Evolutionary conservation across 169 alveolate genomes (phyloP).

Genomic region (Plasmodium falciparum): DNA sequence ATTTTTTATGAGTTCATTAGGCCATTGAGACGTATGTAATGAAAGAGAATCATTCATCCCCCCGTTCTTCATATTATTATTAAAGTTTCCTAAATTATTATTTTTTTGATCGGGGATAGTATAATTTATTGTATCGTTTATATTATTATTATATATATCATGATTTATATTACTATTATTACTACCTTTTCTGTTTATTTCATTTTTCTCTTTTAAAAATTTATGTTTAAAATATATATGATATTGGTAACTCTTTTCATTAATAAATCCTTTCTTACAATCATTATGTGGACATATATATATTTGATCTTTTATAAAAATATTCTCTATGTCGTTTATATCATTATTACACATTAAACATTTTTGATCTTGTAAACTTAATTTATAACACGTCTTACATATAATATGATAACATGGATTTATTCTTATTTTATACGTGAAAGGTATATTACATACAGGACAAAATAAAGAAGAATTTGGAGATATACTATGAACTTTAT

Average conservation of each 20-base stretch:
- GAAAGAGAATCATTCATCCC: too few species aligned
- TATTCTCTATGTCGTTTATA: slow-evolving; percentile 42
- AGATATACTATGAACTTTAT: slow-evolving; percentile 3
- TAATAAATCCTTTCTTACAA: slow-evolving; percentile 51
- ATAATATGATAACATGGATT: slow-evolving; percentile 58
- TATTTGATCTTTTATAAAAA: slow-evolving; percentile 29
- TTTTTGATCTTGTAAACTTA: slow-evolving; percentile 20
- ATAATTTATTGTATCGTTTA: too few species aligned
- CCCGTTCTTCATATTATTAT: too few species aligned
- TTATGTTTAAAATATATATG: slow-evolving; percentile 57
- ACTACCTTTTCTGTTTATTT: not conserved
- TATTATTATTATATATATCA: not conserved
- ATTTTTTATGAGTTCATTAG: too few species aligned
- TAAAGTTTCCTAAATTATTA: too few species aligned
- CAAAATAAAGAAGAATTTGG: slow-evolving; percentile 21
- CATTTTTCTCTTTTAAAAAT: slow-evolving; percentile 18
- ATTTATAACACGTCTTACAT: slow-evolving; percentile 39
- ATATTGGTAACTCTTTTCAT: slow-evolving; percentile 32
- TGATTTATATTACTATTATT: not conserved
- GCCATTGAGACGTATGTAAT: too few species aligned
- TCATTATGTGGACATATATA: slow-evolving; percentile 47
- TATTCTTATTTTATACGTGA: slow-evolving; percentile 26
- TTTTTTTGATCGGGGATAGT: too few species aligned
- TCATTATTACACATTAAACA: slow-evolving; percentile 29
- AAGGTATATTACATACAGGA: slow-evolving; percentile 34